Evolutionary conservation across 2,329 filamentous ascomycete genomes (phyloP).

Genomic region (Apiospora malaysiana): DNA sequence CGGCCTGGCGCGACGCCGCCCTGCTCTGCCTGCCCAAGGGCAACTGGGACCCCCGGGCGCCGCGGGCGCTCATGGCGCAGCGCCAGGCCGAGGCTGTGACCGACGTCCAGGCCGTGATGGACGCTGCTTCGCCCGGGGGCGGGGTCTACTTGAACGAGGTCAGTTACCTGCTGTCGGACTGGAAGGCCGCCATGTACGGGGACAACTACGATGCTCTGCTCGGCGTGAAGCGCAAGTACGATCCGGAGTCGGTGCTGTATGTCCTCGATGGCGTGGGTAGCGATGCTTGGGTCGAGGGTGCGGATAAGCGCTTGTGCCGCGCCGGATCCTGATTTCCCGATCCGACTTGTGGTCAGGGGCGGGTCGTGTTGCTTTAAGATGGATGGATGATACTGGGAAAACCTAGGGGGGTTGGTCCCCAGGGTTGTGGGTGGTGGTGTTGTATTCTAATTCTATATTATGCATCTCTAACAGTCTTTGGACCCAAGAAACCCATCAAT

Average conservation of each 20-base stretch:
- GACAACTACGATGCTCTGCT: constrained; percentile 38
- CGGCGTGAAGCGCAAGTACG: constrained; percentile 47
- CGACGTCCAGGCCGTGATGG: neutral
- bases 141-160: constrained; percentile 47
- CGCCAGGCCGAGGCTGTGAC: neutral
- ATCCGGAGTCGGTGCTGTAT: constrained; percentile 32
- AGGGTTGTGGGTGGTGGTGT: no score
- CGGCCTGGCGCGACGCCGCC: constrained; percentile 41
- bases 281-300: constrained; percentile 20
- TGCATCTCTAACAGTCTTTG: no score
- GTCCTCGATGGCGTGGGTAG: constrained; percentile 20
- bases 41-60: neutral
- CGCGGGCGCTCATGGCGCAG: neutral
- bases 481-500: no score
- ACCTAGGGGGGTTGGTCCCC: no score
- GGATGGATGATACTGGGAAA: no score
- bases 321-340: neutral
- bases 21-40: constrained; percentile 32
- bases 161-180: constrained; percentile 41
- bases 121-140: constrained; percentile 23
- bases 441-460: no score
- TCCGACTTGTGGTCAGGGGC: no score
- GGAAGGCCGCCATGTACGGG: constrained; percentile 40
- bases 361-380: no score
- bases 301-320: constrained; percentile 23